Evolutionary conservation across 495 filamentous ascomycete species (phyloP), one percentile per base, ranked within the genome.

Genomic region (Lophiotrema nucula): DNA sequence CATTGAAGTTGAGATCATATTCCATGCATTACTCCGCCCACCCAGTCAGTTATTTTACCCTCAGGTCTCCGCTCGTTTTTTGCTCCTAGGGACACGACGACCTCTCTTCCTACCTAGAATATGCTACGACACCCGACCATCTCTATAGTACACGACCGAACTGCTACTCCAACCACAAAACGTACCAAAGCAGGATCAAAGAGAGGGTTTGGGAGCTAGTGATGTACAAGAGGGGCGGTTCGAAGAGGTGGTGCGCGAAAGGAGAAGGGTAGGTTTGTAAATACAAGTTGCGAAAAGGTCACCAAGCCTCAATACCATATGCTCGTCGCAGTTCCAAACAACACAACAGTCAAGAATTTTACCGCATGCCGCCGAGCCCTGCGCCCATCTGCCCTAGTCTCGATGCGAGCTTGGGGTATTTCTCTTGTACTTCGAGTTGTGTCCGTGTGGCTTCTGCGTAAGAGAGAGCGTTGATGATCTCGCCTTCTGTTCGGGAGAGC

Each of bases 361-460:
- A 73, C 59, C 68, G 70, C 61, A 70, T 68, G 11, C 65, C 68
- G 37, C 66, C 70, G 16, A 70, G 52, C 15, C 70, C 71, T 4
- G 53, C 76, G 24, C 83, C 83, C 84, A 95, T 90, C 41, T 85
- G 81, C 54, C 88, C 85, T 51, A 98, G 81, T 66, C 88, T 86
- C 50, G 78, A 85, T 12, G 90, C 90, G 25, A 98, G 83, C 72
- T 95, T 85, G n/a, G 93, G 93, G 68, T 98, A 97, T 74, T 96
- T 95, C 76, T 97, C 89, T 76, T 97, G 92, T 15, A 98, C 93
- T 67, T 97, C 88, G 35, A 99, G 80, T 75, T 99, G 93, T 52
- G 95, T 97, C 58, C 95, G 80, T 44, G 93, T 97, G 19, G 95
- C 93, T 73, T 99, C 93, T 13, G 93, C 93, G 71, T 99, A 99